These are phyloP conservation scores for Xerocomellus chrysenteron DNA, from an alignment of 768 basidiomycete species.

Conservation along the genomic window DNA sequence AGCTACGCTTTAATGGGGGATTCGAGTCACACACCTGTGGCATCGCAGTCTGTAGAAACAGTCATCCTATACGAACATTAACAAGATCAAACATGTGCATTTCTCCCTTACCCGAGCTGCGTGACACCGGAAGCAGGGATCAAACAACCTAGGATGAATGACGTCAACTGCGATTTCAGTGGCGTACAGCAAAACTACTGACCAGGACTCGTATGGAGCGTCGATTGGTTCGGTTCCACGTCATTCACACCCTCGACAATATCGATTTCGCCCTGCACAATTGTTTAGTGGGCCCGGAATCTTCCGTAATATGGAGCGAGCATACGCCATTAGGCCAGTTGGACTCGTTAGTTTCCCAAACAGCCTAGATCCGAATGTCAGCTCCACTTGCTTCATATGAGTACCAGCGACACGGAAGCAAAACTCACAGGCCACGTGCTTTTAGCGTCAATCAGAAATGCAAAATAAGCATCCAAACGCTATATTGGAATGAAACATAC, in stretches of 20 bases:
- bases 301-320: background rate
- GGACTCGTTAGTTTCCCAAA: conserved; percentile 28
- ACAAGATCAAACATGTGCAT: background rate
- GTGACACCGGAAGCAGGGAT: conserved; percentile 23
- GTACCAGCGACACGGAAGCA: background rate
- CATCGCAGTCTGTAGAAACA: conserved; percentile 24
- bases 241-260: conserved; percentile 49
- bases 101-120: conserved; percentile 26
- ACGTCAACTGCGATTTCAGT: background rate
- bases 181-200: conserved; percentile 1
- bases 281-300: background rate
- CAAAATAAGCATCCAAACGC: background rate
- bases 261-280: conserved; percentile 30
- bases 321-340: conserved; percentile 29
- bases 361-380: conserved; percentile 20
- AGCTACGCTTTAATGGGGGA: background rate
- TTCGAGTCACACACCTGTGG: conserved; percentile 12
- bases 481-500: conserved; percentile 13
- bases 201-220: conserved; percentile 58
- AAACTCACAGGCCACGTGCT: conserved; percentile 38
- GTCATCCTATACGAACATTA: conserved; percentile 14
- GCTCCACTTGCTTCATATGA: conserved; percentile 6
- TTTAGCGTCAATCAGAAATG: background rate
- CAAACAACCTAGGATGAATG: conserved; percentile 19
- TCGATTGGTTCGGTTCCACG: conserved; percentile 47